Conservation (phyloP, 345 rosid genomes). For the Xanthoceras sorbifolium region DNA sequence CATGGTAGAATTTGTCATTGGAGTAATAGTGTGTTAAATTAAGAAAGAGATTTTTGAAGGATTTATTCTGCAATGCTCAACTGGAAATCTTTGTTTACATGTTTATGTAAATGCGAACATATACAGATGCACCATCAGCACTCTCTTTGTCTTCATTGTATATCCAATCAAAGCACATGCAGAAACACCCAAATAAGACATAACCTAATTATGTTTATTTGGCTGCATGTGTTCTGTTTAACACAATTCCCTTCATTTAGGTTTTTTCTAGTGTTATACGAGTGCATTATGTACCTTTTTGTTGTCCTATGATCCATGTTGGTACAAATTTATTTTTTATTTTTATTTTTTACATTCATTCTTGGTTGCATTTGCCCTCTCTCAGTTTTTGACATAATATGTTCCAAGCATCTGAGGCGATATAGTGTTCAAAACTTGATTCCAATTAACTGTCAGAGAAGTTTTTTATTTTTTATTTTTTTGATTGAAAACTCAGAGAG, state of each 20-base stretch:
- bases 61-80: background rate
- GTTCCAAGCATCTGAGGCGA: background rate
- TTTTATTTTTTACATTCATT: background rate
- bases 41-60: background rate
- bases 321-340: too few species aligned
- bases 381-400: background rate
- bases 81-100: background rate
- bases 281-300: background rate
- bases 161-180: background rate
- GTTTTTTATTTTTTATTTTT: background rate
- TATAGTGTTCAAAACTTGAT: slow-evolving; percentile 5
- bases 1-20: background rate
- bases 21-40: background rate
- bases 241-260: background rate
- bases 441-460: slow-evolving; percentile 8
- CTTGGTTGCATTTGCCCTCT: background rate
- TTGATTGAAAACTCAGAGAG: background rate
- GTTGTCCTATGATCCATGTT: background rate
- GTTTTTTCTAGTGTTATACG: background rate
- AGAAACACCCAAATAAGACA: too few species aligned
- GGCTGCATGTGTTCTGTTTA: background rate
- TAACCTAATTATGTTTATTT: background rate
- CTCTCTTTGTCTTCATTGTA: background rate
- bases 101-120: background rate
- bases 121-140: background rate